Base-by-base conservation (phyloP, 345 rosid species). In the Eucalyptus pumila region DNA sequence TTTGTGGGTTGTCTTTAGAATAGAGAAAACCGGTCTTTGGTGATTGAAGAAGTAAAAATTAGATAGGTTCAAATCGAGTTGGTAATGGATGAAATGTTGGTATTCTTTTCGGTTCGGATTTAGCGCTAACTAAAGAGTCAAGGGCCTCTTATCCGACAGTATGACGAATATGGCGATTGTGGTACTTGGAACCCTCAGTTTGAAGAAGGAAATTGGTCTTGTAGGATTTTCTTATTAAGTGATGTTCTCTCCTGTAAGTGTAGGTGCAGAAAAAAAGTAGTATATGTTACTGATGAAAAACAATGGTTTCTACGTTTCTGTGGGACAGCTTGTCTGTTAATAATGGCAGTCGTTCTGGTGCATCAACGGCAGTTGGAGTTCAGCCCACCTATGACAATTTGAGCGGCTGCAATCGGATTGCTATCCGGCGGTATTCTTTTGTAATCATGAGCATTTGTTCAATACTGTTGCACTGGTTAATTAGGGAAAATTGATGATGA, bases 311-410 rank as follows among this genome's bases (percentile, higher is more conserved):
- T 27, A 45, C 30, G 34, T 60, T 83, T 47, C 83, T 83, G 87
- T n/a, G 87, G 37, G 93, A 93, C 95, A 95, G 99, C 92, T 91
- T 90, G 80, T 62, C 92, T 6, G 95, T 88, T 81, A 94, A 88
- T 45, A 94, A 92, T 89, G 95, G 94, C 11, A 94, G 90, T 92
- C 27, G 76, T 88, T 83, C 93, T 16, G 88, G 90, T 62, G 88
- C 95, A 37, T 88, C 94, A 58, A 87, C 94, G 88, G 85, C 93
- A 11, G 88, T 89, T 9, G 96, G 93, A 62, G 88, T 89, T 90
- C 94, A 92, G 85, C 90, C 94, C 7, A 92, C 92, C 62, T 90
- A 87, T 89, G 93, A 93, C 86, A 95, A 94, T 94, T 88, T 94
- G 85, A 96, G 95, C 88, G 87, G 91, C 87, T 88, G 92, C 90